A percentile compares a stretch with the other conserved stretches of the same genome.
Evolutionary conservation across 169 alveolate genomes (phyloP).

Genomic region (Babesia divergens): DNA sequence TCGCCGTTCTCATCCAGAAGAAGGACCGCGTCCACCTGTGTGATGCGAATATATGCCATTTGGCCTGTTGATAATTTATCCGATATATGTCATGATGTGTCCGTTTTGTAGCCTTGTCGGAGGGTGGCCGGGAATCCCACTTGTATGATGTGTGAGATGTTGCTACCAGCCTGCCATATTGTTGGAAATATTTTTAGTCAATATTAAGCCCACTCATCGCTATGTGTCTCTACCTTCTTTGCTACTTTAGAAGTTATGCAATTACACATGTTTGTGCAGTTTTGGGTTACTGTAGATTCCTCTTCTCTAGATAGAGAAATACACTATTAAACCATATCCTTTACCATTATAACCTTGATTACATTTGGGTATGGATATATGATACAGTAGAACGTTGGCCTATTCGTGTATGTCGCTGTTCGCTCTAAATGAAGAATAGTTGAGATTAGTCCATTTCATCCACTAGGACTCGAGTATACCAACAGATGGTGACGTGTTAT

Average conservation of each 20-base stretch:
- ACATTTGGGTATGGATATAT: too few species aligned
- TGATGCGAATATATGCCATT: constrained; percentile 66
- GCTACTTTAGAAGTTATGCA: background rate
- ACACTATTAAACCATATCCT: background rate
- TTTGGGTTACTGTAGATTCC: background rate
- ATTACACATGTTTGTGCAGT: background rate
- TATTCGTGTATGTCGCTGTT: too few species aligned
- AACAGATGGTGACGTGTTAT: too few species aligned
- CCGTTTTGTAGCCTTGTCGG: background rate
- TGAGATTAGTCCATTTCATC: too few species aligned
- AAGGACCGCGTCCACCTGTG: constrained; percentile 71
- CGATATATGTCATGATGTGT: background rate
- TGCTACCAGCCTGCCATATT: background rate
- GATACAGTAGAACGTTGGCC: too few species aligned
- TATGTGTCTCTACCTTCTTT: background rate
- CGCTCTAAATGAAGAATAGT: too few species aligned
- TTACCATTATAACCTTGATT: background rate
- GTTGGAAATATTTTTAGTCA: too few species aligned
- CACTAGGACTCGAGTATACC: too few species aligned
- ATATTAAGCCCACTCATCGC: background rate
- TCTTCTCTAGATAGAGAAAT: background rate
- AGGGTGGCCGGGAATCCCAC: background rate
- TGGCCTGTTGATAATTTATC: background rate
- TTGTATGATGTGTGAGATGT: background rate
- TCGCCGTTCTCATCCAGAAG: constrained; percentile 67